Percentiles rank a stretch among this genome's conserved stretches.
Evolutionary conservation across 768 basidiomycete species (phyloP).

Genomic region (Leccinum arenicola): DNA sequence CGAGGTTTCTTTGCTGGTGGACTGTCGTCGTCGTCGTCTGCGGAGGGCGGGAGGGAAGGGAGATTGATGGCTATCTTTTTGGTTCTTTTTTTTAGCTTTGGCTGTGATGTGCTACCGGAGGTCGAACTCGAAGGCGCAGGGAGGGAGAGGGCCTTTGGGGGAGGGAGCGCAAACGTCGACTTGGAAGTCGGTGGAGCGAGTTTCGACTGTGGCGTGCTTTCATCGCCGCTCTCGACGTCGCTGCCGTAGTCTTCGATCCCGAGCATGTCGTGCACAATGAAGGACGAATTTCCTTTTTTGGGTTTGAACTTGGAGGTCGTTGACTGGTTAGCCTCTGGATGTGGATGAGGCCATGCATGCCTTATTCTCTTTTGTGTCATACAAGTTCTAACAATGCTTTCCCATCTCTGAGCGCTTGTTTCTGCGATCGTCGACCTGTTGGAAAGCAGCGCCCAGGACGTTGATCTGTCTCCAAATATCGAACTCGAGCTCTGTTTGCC

Average conservation of each 20-base stretch:
- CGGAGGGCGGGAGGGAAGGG: slow-evolving; percentile 28
- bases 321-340: no score
- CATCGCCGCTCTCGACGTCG: slow-evolving; percentile 58
- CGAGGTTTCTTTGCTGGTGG: slow-evolving; percentile 62
- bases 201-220: slow-evolving; percentile 21
- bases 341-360: no score
- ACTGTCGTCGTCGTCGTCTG: slow-evolving; percentile 44
- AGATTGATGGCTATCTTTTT: slow-evolving; percentile 43
- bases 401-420: no score
- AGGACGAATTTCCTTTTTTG: background rate
- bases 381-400: no score
- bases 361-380: no score
- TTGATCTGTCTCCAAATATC: no score
- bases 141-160: slow-evolving; percentile 31
- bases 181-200: slow-evolving; percentile 30
- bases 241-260: slow-evolving; percentile 79
- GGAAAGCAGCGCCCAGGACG: no score
- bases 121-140: slow-evolving; percentile 23
- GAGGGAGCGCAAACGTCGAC: slow-evolving; percentile 35
- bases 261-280: slow-evolving; percentile 46
- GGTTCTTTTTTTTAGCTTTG: slow-evolving; percentile 45
- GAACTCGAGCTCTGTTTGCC: no score
- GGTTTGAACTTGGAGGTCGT: background rate
- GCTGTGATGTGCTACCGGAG: slow-evolving; percentile 8
- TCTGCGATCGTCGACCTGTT: no score